A percentile compares a stretch with the other conserved stretches of the same genome.
These are phyloP conservation scores for Agarophyton chilense DNA, from an alignment of 23 red algal genomes.

Conservation along the genomic window DNA sequence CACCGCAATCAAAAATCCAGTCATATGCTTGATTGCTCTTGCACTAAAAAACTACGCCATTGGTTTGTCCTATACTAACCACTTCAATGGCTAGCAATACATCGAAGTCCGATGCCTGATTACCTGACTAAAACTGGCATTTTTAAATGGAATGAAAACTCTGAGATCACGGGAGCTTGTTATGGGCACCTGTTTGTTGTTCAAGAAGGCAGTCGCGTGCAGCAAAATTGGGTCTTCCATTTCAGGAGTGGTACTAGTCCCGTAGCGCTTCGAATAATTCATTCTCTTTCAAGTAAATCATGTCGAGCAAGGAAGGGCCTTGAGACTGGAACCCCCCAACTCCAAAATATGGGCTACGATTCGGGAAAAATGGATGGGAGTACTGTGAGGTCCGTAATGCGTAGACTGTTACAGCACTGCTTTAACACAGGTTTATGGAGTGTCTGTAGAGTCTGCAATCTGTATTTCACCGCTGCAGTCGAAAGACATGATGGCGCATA, in stretches of 20 bases:
- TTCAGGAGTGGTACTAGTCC: background rate
- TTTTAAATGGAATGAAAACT: background rate
- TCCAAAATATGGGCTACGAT: background rate
- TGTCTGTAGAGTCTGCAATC: too few relatives aligned
- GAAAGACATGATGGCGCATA: too few relatives aligned
- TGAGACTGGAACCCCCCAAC: background rate
- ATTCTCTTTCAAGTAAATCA: background rate
- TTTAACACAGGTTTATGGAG: too few relatives aligned
- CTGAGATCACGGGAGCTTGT: background rate
- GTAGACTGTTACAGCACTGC: too few relatives aligned
- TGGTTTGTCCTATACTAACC: background rate
- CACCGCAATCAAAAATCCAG: too few relatives aligned
- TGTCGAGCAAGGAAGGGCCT: background rate
- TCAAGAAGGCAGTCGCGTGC: constrained; percentile 10
- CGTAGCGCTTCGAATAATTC: background rate
- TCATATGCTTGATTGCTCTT: constrained; percentile 60
- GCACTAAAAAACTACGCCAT: constrained; percentile 63
- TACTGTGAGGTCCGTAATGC: too few relatives aligned
- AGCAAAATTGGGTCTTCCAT: constrained; percentile 16
- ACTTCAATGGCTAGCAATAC: background rate
- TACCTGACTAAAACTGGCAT: background rate
- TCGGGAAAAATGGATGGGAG: background rate
- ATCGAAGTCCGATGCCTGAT: background rate
- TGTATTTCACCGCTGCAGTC: too few relatives aligned
- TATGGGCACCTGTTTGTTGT: background rate